Conservation (phyloP, 345 rosid genomes). For the Microcos paniculata region DNA sequence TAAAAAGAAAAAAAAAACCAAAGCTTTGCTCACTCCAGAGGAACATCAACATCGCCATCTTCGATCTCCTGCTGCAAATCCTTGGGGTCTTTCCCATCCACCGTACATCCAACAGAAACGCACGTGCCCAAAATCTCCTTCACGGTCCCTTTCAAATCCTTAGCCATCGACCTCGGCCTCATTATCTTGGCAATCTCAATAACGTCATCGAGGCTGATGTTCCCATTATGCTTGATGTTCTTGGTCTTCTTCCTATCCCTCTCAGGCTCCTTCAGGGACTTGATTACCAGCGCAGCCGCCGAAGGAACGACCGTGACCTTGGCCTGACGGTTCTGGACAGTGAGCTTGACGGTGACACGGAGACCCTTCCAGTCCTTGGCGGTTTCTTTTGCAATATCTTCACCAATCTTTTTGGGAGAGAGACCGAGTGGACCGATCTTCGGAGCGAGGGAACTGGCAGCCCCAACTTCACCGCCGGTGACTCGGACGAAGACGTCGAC, state of each 20-base stretch:
- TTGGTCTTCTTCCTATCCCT: slow-evolving; percentile 57
- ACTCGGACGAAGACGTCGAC: slow-evolving; percentile 68
- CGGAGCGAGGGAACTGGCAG: slow-evolving; percentile 56
- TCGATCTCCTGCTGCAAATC: slow-evolving; percentile 51
- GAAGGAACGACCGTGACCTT: slow-evolving; percentile 66
- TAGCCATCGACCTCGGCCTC: slow-evolving; percentile 56
- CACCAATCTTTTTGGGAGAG: slow-evolving; percentile 48
- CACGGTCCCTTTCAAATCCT: slow-evolving; percentile 54
- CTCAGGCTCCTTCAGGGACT: slow-evolving; percentile 61
- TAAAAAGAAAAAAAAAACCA: neutral
- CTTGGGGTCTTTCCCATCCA: slow-evolving; percentile 58
- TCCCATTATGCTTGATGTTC: slow-evolving; percentile 52
- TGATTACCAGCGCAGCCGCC: slow-evolving; percentile 62
- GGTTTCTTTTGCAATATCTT: slow-evolving; percentile 70
- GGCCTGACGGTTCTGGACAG: slow-evolving; percentile 70
- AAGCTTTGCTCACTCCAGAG: slow-evolving; percentile 33
- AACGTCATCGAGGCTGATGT: slow-evolving; percentile 54
- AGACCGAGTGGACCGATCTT: slow-evolving; percentile 52
- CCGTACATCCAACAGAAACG: slow-evolving; percentile 63
- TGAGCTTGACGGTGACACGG: slow-evolving; percentile 62
- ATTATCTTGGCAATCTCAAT: slow-evolving; percentile 56
- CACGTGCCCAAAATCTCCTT: slow-evolving; percentile 65
- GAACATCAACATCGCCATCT: slow-evolving; percentile 50
- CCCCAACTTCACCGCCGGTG: slow-evolving; percentile 72
- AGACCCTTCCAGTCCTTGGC: slow-evolving; percentile 78